Percentiles rank a stretch among this genome's conserved stretches.
Conservation (phyloP, 2,329 filamentous ascomycete species). For the Acrodontium crateriforme region DNA sequence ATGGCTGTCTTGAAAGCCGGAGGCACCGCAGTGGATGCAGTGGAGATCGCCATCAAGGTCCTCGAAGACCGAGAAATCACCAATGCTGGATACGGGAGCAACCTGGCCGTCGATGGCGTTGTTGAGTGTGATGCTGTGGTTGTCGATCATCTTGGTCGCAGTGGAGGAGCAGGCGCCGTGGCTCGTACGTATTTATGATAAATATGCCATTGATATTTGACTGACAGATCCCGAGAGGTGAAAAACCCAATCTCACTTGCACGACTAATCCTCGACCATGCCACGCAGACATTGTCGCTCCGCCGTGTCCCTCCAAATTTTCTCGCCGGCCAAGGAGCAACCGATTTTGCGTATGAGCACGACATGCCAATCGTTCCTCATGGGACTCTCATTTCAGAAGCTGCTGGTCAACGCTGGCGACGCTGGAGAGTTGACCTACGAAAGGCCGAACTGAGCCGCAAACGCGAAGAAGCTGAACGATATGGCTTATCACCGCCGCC, state of each 20-base stretch:
- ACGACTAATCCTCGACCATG: slow-evolving; percentile 65
- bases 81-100: slow-evolving; percentile 92
- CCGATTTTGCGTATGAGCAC: slow-evolving; percentile 69
- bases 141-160: slow-evolving; percentile 79
- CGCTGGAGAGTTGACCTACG: slow-evolving; percentile 63
- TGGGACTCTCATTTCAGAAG: slow-evolving; percentile 65
- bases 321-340: slow-evolving; percentile 73
- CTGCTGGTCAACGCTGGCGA: slow-evolving; percentile 62
- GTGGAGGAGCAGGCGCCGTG: slow-evolving; percentile 84
- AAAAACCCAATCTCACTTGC: slow-evolving; percentile 87
- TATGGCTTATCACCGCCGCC: slow-evolving; percentile 9
- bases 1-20: slow-evolving; percentile 73
- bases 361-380: slow-evolving; percentile 61
- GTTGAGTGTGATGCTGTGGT: slow-evolving; percentile 94
- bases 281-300: slow-evolving; percentile 63
- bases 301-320: slow-evolving; percentile 86
- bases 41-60: slow-evolving; percentile 74
- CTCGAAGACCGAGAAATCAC: slow-evolving; percentile 93
- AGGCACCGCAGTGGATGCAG: slow-evolving; percentile 69
- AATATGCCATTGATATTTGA: background rate
- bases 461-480: slow-evolving; percentile 13
- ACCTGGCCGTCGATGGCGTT: slow-evolving; percentile 74
- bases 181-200: slow-evolving; percentile 49
- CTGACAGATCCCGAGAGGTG: slow-evolving; percentile 47
- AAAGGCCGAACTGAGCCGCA: slow-evolving; percentile 40